Conservation (phyloP, 2,329 filamentous ascomycete genomes). For the Aspergillus alliaceus region DNA sequence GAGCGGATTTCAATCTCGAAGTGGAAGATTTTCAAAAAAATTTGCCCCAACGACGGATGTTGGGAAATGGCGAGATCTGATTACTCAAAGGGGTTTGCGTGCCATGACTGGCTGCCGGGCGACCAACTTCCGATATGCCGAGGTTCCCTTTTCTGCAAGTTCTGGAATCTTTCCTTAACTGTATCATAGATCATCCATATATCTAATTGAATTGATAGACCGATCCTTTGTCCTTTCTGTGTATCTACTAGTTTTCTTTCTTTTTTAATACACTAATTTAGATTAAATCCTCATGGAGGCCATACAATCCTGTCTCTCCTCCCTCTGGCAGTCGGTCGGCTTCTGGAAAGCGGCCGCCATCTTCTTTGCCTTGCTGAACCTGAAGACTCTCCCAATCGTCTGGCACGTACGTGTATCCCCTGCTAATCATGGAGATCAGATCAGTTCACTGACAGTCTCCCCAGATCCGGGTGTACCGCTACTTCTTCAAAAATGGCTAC, state of each 20-base stretch:
- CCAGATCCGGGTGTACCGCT: constrained; percentile 59
- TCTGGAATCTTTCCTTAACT: no score
- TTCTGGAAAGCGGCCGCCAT: constrained; percentile 27
- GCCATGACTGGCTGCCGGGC: no score
- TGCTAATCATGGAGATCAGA: no score
- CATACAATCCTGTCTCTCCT: constrained; percentile 10
- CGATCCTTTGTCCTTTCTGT: constrained; percentile 9
- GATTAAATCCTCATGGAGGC: constrained; percentile 8
- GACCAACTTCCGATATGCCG: no score
- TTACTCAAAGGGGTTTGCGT: no score
- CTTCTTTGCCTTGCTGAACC: constrained; percentile 26
- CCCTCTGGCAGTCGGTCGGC: constrained; percentile 11
- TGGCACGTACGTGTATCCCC: constrained; percentile 38
- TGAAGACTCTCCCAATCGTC: constrained; percentile 28
- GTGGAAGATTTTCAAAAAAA: no score
- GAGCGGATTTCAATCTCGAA: no score
- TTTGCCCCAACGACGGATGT: no score
- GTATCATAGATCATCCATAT: no score
- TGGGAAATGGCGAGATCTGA: no score
- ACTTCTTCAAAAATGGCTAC: constrained; percentile 54
- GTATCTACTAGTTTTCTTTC: background rate
- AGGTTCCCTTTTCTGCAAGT: no score
- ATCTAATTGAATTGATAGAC: no score
- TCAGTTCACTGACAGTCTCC: background rate
- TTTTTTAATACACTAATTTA: background rate